These are phyloP conservation scores for Colletotrichum acutatum DNA, from an alignment of 2,329 filamentous ascomycete species.

Conservation along the genomic window DNA sequence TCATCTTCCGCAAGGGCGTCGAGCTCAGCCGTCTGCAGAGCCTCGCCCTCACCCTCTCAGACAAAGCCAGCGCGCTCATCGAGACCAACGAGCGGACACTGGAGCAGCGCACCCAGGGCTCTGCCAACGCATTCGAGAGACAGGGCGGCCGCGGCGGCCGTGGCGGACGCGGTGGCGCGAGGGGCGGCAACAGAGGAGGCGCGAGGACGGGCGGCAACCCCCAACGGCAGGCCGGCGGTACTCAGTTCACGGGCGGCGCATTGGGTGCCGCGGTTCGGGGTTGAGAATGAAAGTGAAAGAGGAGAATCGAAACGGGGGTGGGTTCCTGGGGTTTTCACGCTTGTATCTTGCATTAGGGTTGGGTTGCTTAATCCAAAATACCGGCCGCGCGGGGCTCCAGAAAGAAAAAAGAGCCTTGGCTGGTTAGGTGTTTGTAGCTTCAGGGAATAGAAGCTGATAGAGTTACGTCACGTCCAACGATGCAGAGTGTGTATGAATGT, in stretches of 20 bases:
- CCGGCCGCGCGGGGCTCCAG: slow-evolving; percentile 34
- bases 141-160: slow-evolving; percentile 82
- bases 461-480: slow-evolving; percentile 25
- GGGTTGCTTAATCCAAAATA: slow-evolving; percentile 37
- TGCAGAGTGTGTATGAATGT: slow-evolving; percentile 13
- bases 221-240: slow-evolving; percentile 76
- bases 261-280: slow-evolving; percentile 75
- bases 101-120: slow-evolving; percentile 96
- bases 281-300: slow-evolving; percentile 46
- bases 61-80: slow-evolving; percentile 96
- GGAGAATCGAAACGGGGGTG: slow-evolving; percentile 19
- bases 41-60: slow-evolving; percentile 90
- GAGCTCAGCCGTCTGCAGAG: slow-evolving; percentile 97
- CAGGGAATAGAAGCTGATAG: slow-evolving; percentile 38
- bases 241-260: slow-evolving; percentile 85
- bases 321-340: slow-evolving; percentile 30
- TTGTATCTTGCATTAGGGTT: slow-evolving; percentile 39
- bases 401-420: slow-evolving; percentile 27
- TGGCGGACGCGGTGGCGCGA: slow-evolving; percentile 73
- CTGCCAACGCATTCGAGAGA: slow-evolving; percentile 93
- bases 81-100: slow-evolving; percentile 97
- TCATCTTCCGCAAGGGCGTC: slow-evolving; percentile 99
- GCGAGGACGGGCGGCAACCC: slow-evolving; percentile 66
- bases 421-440: slow-evolving; percentile 38
- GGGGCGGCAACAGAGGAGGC: slow-evolving; percentile 70